Percentiles rank a stretch among this genome's conserved stretches.
Conservation (phyloP, 192 early-diverging fungal species). For the Rhizophagus clarus region DNA sequence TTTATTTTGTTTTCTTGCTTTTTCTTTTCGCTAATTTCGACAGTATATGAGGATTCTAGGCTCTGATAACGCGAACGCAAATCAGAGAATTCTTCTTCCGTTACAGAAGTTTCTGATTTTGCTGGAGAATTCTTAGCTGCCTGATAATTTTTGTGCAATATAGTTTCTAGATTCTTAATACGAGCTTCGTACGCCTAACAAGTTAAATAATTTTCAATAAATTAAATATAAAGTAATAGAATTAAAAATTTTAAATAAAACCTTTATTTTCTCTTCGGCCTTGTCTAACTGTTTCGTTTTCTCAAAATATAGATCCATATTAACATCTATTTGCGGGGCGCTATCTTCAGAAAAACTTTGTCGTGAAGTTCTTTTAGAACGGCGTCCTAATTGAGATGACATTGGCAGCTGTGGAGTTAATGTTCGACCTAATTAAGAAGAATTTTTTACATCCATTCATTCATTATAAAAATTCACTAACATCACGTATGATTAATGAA, state of each 20-base stretch:
- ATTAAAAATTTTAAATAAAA: not conserved
- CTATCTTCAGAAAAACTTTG: conserved; percentile 28
- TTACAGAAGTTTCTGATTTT: not conserved
- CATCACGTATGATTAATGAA: not conserved
- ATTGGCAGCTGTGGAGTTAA: not conserved
- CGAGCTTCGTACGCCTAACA: conserved; percentile 43
- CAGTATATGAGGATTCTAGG: not conserved
- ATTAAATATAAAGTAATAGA: not conserved
- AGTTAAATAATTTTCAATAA: not conserved
- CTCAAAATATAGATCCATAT: conserved; percentile 22
- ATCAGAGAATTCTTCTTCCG: not conserved
- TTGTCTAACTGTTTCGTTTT: conserved; percentile 27
- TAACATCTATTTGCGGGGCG: not conserved
- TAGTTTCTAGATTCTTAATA: conserved; percentile 45
- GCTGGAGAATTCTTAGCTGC: conserved; percentile 17
- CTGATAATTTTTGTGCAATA: conserved; percentile 41
- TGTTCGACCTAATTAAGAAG: not conserved
- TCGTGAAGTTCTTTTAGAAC: not conserved
- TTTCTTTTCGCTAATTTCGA: not conserved
- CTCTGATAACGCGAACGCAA: not conserved
- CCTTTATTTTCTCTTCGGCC: conserved; percentile 37
- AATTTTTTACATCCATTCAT: not conserved
- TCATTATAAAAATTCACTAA: not conserved
- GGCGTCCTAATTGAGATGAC: conserved; percentile 6
- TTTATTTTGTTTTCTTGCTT: not conserved